A percentile compares a stretch with the other conserved stretches of the same genome.
phyloP scores from a whole-genome alignment of 225 moss, liverwort and hornwort genomes.

The Climacium dendroides region DNA sequence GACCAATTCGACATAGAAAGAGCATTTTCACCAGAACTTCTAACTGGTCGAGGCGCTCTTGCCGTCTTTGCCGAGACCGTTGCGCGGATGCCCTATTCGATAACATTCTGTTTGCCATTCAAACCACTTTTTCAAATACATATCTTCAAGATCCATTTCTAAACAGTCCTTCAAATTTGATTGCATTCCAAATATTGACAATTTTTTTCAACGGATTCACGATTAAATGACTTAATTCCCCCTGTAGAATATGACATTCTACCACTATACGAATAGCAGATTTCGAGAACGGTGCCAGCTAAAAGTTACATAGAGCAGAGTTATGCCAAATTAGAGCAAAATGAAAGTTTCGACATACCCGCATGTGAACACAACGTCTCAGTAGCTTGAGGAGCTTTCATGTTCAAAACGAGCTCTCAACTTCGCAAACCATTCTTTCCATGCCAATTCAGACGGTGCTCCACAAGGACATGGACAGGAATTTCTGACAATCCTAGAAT shows the following conservation, averaged over 20 bases:
- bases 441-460: background rate
- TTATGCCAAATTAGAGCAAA: background rate
- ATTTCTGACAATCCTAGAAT: background rate
- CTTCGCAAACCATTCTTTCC: background rate
- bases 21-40: constrained; percentile 31
- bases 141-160: background rate
- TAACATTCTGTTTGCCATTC: constrained; percentile 37
- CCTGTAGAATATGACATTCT: background rate
- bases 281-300: background rate
- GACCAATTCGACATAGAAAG: background rate
- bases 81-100: constrained; percentile 76
- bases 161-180: background rate
- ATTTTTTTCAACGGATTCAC: background rate
- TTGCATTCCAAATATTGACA: background rate
- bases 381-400: background rate
- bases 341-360: background rate
- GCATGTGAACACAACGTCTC: no score
- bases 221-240: background rate
- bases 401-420: background rate
- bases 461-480: background rate
- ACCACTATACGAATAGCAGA: background rate
- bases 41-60: constrained; percentile 60
- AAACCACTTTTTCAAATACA: background rate
- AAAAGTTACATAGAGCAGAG: background rate
- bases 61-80: constrained; percentile 59